Base-by-base conservation (phyloP, 495 filamentous ascomycete species). In the Trichoderma gamsii region DNA sequence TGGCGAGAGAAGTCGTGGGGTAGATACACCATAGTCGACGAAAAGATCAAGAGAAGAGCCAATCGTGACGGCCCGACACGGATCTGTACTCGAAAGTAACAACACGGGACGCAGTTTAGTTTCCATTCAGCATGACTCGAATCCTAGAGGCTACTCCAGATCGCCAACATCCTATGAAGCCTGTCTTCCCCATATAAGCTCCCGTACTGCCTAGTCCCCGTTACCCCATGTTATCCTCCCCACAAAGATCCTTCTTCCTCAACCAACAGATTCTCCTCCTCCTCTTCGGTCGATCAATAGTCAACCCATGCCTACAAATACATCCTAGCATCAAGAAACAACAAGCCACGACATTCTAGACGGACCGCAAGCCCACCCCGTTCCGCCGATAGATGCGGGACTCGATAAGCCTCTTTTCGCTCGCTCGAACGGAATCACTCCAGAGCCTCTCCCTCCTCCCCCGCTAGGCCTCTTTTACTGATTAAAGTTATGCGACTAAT, bases 301-400 rank as follows among this genome's bases (percentile, higher is more conserved):
- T 4, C 0, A 49, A 49, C 1, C 13, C n/a, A 49, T 15, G 15
- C n/a, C 51, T 11, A 11, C 51, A 56, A 25, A 21, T 11, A 61
- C 56, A 61, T 61, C 56, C 56, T 21, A 32, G 56, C 56, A 61
- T 21, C 21, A 21, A 29, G 29, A 29, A n/a, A 56, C 27, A 2
- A 49, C 51, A 49, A 11, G 44, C 13, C 44, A 5, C n/a, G 18
- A 49, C 21, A 6, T 49, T 49, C 1, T 16, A 46, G 35, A 38
- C 5, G 18, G 43, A 11, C 41, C 15, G 13, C 49, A 52, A 52
- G 49, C 16, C n/a, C n/a, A n/a, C 56, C 56, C 56, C 56, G 56
- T 61, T 61, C 56, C 56, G 23, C 56, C 56, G 56, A 61, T 61
- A 29, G 56, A 61, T 61, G 56, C 56, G 56, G 56, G 56, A 61